Evolutionary conservation across 2,329 filamentous ascomycete species (phyloP).

Genomic region (Claviceps humidiphila): DNA sequence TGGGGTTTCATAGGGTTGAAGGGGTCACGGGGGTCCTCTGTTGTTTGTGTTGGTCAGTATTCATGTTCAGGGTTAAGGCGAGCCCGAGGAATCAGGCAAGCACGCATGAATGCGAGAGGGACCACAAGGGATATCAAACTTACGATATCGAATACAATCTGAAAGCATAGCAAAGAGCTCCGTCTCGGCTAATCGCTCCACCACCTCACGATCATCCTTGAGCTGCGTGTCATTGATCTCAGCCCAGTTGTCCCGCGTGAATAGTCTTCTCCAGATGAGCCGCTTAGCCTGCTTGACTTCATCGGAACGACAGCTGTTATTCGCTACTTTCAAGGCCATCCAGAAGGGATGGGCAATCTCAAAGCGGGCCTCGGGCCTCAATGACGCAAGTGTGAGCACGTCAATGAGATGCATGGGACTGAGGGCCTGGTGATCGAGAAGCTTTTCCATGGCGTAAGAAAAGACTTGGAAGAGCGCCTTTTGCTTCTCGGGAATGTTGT

Average conservation of each 20-base stretch:
- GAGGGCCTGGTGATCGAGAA: constrained; percentile 61
- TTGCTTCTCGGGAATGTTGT: constrained; percentile 42
- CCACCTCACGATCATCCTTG: constrained; percentile 56
- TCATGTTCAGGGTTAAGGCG: neutral
- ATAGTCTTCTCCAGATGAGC: constrained; percentile 77
- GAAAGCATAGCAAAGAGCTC: constrained; percentile 55
- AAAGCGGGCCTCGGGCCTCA: constrained; percentile 33
- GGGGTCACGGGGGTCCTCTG: constrained; percentile 29
- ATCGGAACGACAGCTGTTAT: constrained; percentile 39
- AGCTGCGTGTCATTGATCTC: constrained; percentile 64
- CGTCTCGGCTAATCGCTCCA: constrained; percentile 49
- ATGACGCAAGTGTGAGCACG: constrained; percentile 59
- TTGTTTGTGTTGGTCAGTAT: constrained; percentile 15
- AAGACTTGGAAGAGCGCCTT: constrained; percentile 58
- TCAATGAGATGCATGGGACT: constrained; percentile 55
- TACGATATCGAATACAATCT: constrained; percentile 52
- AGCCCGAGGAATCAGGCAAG: too few relatives aligned
- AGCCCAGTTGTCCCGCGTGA: constrained; percentile 74
- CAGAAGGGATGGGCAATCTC: constrained; percentile 59
- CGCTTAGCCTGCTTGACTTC: constrained; percentile 45
- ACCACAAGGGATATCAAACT: constrained; percentile 17
- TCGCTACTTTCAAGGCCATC: constrained; percentile 52
- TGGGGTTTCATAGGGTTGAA: constrained; percentile 36
- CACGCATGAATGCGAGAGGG: neutral
- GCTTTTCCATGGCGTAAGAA: constrained; percentile 51